Conservation (phyloP, 192 early-diverging fungal species). For the Umbelopsis sp. region DNA sequence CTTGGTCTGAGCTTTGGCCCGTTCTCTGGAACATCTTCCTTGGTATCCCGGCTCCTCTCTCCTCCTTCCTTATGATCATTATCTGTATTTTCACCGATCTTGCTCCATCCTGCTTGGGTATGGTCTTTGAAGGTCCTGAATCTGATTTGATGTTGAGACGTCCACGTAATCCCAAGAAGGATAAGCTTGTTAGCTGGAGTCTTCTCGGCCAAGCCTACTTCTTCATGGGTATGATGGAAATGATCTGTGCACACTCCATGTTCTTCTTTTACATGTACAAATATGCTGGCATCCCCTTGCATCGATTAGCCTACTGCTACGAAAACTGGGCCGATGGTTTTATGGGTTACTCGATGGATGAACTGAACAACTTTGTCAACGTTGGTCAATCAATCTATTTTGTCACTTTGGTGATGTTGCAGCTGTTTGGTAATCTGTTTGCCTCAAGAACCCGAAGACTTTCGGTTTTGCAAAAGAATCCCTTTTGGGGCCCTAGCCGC, state of each 20-base stretch:
- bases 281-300: conserved; percentile 53
- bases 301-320: neutral
- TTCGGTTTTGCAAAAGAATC: conserved; percentile 62
- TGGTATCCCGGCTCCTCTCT: conserved; percentile 79
- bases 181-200: conserved; percentile 64
- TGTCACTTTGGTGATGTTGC: conserved; percentile 58
- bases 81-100: conserved; percentile 68
- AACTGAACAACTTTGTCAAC: conserved; percentile 49
- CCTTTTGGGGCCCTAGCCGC: conserved; percentile 52
- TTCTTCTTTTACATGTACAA: conserved; percentile 71
- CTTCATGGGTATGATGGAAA: conserved; percentile 73
- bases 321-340: conserved; percentile 35
- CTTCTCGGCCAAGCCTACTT: conserved; percentile 76
- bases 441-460: conserved; percentile 54
- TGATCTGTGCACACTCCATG: conserved; percentile 64
- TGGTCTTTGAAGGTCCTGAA: conserved; percentile 79
- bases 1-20: conserved; percentile 66
- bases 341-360: conserved; percentile 33
- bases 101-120: conserved; percentile 59
- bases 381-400: conserved; percentile 67
- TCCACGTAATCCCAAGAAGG: conserved; percentile 73
- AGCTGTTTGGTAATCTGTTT: conserved; percentile 57
- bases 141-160: conserved; percentile 64
- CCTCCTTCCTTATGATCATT: conserved; percentile 75
- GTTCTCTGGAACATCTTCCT: conserved; percentile 79